These are phyloP conservation scores for Hygrocybe punicea DNA, from an alignment of 768 basidiomycete genomes.

Conservation along the genomic window DNA sequence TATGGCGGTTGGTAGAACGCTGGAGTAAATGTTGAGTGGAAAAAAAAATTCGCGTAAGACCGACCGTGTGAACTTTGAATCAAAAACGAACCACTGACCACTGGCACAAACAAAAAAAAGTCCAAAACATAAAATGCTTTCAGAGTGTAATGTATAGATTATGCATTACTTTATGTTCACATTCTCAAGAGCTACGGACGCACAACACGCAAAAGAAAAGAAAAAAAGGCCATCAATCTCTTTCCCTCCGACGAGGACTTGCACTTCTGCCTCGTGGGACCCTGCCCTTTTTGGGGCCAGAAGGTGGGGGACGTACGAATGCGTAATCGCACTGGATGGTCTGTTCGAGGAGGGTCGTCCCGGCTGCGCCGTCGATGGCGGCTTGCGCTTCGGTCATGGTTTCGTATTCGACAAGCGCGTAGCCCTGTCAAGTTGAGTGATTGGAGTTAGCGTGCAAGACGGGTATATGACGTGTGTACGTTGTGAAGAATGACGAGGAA, in stretches of 20 bases:
- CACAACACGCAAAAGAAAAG: neutral
- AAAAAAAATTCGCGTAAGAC: too few species aligned
- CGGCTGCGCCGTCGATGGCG: slow-evolving; percentile 88
- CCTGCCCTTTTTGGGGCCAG: slow-evolving; percentile 76
- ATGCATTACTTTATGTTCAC: too few species aligned
- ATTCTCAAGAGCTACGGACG: too few species aligned
- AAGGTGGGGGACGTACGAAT: slow-evolving; percentile 84
- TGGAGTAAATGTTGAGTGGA: too few species aligned
- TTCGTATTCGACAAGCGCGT: slow-evolving; percentile 96
- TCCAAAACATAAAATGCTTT: too few species aligned
- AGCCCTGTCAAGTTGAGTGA: slow-evolving; percentile 83
- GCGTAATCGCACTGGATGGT: slow-evolving; percentile 86
- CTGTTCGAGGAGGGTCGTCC: slow-evolving; percentile 82
- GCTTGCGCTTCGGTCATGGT: slow-evolving; percentile 91
- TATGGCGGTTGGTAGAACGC: too few species aligned
- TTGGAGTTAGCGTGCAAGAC: too few species aligned
- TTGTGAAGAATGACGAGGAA: neutral
- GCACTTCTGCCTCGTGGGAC: slow-evolving; percentile 77
- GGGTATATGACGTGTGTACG: too few species aligned
- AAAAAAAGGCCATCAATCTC: slow-evolving; percentile 1
- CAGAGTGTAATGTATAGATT: too few species aligned
- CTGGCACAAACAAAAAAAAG: too few species aligned
- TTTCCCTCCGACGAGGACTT: slow-evolving; percentile 51
- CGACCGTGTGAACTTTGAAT: neutral
- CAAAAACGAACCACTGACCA: neutral